A percentile compares a stretch with the other conserved stretches of the same genome.
These are phyloP conservation scores for Trichomonascaceae sp. DNA, from an alignment of 1,139 yeast genomes.

Conservation along the genomic window DNA sequence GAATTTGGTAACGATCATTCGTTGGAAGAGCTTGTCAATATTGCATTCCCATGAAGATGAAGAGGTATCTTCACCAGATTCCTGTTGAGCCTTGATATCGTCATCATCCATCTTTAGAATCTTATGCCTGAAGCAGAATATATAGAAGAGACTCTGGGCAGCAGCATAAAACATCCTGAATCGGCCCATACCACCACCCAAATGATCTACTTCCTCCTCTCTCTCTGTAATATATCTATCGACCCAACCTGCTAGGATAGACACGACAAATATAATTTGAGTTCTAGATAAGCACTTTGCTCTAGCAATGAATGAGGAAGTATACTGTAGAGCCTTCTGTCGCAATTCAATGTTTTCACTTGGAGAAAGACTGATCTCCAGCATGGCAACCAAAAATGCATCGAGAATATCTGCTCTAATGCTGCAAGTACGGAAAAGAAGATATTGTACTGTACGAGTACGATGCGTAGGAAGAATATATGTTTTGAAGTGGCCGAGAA, in stretches of 20 bases:
- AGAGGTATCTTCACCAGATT: constrained; percentile 7
- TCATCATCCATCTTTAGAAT: constrained; percentile 41
- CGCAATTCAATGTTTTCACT: constrained; percentile 66
- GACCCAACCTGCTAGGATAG: constrained; percentile 78
- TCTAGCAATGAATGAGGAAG: constrained; percentile 86
- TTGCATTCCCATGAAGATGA: constrained; percentile 66
- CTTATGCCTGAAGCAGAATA: constrained; percentile 81
- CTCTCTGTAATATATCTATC: constrained; percentile 74
- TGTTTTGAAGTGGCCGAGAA: constrained; percentile 70
- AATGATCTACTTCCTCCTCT: constrained; percentile 66
- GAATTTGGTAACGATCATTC: constrained; percentile 79
- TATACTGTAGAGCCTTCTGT: constrained; percentile 84
- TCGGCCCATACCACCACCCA: constrained; percentile 40
- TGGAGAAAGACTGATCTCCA: constrained; percentile 73
- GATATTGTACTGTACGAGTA: constrained; percentile 82
- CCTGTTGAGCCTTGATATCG: constrained; percentile 23
- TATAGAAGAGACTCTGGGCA: constrained; percentile 83
- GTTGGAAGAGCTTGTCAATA: constrained; percentile 78
- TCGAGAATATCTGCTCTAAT: constrained; percentile 78
- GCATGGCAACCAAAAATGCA: constrained; percentile 71
- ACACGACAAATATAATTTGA: constrained; percentile 72
- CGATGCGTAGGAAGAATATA: constrained; percentile 89
- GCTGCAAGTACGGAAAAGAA: constrained; percentile 77
- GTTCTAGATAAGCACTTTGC: constrained; percentile 65
- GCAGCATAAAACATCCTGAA: constrained; percentile 89